Evolutionary conservation across 2,329 filamentous ascomycete species (phyloP).

Genomic region (Ascochyta rabiei): DNA sequence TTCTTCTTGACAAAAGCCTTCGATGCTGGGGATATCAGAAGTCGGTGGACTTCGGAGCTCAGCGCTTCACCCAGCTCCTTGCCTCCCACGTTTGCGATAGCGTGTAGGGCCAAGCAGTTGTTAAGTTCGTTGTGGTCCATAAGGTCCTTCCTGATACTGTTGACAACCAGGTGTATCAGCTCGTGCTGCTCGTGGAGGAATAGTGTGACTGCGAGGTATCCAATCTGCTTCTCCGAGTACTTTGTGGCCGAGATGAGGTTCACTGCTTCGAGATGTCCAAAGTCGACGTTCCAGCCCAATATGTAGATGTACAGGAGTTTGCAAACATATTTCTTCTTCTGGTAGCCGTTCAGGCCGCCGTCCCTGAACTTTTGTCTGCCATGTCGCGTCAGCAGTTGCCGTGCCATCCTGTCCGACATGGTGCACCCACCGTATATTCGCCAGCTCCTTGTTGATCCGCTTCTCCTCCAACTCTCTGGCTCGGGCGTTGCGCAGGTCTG

Average conservation of each 20-base stretch:
- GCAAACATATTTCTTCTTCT: conserved; percentile 99
- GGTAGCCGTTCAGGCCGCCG: conserved; percentile 90
- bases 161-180: conserved; percentile 92
- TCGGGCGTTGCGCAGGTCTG: conserved; percentile 91
- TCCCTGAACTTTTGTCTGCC: conserved; percentile 93
- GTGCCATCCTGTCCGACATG: conserved; percentile 7
- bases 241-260: conserved; percentile 96
- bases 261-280: conserved; percentile 96
- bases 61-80: conserved; percentile 97
- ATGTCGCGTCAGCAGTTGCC: conserved; percentile 30
- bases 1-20: conserved; percentile 99
- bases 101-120: conserved; percentile 95
- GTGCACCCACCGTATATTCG: conserved; percentile 79
- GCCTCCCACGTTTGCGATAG: conserved; percentile 95
- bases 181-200: conserved; percentile 98
- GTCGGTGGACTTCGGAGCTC: conserved; percentile 86
- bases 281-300: conserved; percentile 97
- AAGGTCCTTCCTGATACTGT: conserved; percentile 96
- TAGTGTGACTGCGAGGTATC: conserved; percentile 94
- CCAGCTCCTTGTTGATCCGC: conserved; percentile 98
- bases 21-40: conserved; percentile 93
- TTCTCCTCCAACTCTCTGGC: conserved; percentile 97
- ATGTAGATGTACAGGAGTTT: conserved; percentile 99
- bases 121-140: conserved; percentile 95
- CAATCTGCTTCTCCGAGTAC: conserved; percentile 99